These are phyloP conservation scores for Prunus davidiana DNA, from an alignment of 306 rosid genomes.

Conservation along the genomic window DNA sequence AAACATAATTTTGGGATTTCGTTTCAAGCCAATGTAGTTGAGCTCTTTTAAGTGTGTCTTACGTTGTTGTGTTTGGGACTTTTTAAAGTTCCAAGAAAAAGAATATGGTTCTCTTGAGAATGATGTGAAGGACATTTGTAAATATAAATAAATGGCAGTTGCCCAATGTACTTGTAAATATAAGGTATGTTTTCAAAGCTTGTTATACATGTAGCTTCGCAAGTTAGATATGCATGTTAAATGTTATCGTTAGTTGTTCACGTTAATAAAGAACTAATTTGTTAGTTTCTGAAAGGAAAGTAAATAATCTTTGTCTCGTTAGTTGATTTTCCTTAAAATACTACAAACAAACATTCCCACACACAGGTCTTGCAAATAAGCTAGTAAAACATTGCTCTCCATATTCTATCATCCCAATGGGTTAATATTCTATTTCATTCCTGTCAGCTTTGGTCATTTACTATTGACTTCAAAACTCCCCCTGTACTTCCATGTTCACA, in stretches of 20 bases:
- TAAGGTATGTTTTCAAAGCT: too few species aligned
- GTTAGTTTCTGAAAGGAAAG: background rate
- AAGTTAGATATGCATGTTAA: background rate
- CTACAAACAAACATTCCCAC: too few species aligned
- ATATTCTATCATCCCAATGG: background rate
- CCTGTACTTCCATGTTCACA: background rate
- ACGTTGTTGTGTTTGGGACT: background rate
- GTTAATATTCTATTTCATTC: background rate
- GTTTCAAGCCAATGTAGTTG: background rate
- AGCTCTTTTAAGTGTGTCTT: background rate
- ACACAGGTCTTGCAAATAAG: background rate
- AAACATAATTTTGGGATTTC: constrained; percentile 1
- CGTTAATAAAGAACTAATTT: background rate
- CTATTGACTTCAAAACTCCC: background rate
- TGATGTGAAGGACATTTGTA: background rate
- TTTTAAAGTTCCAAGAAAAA: background rate
- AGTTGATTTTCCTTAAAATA: background rate
- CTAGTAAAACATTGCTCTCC: background rate
- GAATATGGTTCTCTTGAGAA: background rate
- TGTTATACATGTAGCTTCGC: background rate
- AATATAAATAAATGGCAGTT: background rate
- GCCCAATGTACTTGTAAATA: background rate
- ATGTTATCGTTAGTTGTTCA: background rate
- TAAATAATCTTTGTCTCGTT: background rate
- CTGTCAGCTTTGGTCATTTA: background rate